These are phyloP conservation scores for Trametes meyenii DNA, from an alignment of 768 basidiomycete genomes.

Conservation along the genomic window DNA sequence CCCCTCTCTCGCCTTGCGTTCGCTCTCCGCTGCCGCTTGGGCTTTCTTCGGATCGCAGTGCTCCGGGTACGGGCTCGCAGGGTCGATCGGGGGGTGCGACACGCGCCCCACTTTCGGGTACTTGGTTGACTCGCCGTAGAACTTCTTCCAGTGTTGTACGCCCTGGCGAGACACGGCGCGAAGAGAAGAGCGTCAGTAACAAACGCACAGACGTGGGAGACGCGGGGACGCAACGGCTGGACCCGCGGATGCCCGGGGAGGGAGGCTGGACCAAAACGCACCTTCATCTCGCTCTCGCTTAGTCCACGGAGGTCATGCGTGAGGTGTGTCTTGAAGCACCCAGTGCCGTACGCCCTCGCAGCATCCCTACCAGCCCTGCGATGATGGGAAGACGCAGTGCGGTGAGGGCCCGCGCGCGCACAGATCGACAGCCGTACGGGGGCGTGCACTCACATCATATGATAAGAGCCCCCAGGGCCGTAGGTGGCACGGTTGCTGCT, in stretches of 20 bases:
- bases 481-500: slow-evolving; percentile 74
- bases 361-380: slow-evolving; percentile 81
- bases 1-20: slow-evolving; percentile 34
- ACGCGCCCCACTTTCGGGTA: slow-evolving; percentile 82
- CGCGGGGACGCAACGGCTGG: neutral
- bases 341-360: slow-evolving; percentile 91
- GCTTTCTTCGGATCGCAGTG: slow-evolving; percentile 72
- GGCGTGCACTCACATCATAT: slow-evolving; percentile 56
- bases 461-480: slow-evolving; percentile 87
- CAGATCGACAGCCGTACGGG: slow-evolving; percentile 10
- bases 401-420: slow-evolving; percentile 16
- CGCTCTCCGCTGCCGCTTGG: slow-evolving; percentile 18
- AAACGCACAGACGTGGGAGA: neutral
- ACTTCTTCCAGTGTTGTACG: slow-evolving; percentile 86
- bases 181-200: slow-evolving; percentile 1
- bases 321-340: slow-evolving; percentile 88
- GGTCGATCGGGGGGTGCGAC: slow-evolving; percentile 75
- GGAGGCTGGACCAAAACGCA: slow-evolving; percentile 38
- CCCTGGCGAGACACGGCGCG: slow-evolving; percentile 47
- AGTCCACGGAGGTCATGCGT: slow-evolving; percentile 92
- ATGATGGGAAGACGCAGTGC: slow-evolving; percentile 11
- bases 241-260: neutral
- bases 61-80: slow-evolving; percentile 68
- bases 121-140: slow-evolving; percentile 80
- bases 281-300: slow-evolving; percentile 67